These are phyloP conservation scores for Starmerella bacillaris DNA, from an alignment of 805 yeast genomes.

Conservation along the genomic window DNA sequence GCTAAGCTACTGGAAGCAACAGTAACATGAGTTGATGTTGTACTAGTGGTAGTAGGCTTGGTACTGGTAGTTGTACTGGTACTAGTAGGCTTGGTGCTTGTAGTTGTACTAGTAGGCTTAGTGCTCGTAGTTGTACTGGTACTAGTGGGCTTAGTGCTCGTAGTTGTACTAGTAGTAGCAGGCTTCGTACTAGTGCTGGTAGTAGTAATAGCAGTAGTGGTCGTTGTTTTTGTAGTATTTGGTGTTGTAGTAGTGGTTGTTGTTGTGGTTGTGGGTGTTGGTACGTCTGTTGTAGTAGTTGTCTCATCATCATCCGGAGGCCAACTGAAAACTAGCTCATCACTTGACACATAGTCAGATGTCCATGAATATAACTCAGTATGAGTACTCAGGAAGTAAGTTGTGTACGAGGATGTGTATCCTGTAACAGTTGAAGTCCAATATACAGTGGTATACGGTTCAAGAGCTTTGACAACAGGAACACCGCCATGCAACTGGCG, in stretches of 20 bases:
- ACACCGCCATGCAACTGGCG: too few species aligned
- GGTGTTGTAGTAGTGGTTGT: not conserved
- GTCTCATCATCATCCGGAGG: not conserved
- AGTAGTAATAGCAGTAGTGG: conserved; percentile 1
- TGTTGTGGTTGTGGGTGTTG: not conserved
- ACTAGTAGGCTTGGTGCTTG: not conserved
- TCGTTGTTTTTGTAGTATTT: not conserved
- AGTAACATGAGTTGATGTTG: not conserved
- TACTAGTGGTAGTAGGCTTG: not conserved
- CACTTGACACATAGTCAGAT: too few species aligned
- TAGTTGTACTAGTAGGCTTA: not conserved
- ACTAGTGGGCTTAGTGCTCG: not conserved
- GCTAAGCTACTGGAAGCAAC: not conserved
- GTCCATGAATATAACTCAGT: too few species aligned
- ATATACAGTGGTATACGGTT: too few species aligned
- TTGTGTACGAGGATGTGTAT: not conserved
- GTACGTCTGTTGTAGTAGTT: not conserved
- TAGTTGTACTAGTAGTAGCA: not conserved
- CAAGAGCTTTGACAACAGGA: too few species aligned
- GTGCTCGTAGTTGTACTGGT: not conserved
- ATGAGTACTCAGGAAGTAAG: not conserved
- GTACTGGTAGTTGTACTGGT: not conserved
- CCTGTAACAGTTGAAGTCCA: not conserved
- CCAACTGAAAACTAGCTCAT: not conserved
- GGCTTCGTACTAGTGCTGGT: conserved; percentile 1